Base-by-base conservation (phyloP, 2,329 filamentous ascomycete genomes). In the Colletotrichum sp. region DNA sequence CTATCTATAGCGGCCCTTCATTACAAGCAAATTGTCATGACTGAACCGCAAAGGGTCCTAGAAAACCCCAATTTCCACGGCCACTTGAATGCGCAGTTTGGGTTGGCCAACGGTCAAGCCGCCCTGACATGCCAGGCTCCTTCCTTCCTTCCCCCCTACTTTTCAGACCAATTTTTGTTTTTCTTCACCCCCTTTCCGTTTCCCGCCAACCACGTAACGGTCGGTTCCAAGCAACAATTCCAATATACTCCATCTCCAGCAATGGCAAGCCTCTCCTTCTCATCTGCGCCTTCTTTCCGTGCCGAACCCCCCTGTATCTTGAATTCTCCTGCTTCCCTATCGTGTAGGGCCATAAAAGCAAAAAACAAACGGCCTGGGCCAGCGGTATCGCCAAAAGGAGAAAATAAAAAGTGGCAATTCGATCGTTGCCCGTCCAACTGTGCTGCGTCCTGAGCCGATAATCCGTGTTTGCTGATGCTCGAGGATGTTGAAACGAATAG, bases 401-500 rank as follows among this genome's bases (percentile, higher is more conserved):
- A n/a, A 62, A 60, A 39, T 18, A 1, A 39, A 65, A 30, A 24
- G 64, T 36, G 36, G 10, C 18, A 28, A 18, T 34, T 26, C n/a
- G 62, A 68, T 18, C 49, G 16, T 74, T 28, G 49, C 65, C 70
- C 24, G n/a, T 44, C 36, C 26, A 18, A 24, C 32, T 32, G 21
- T n/a, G 64, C 30, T 62, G 49, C 30, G 60, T 44, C 15, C 63
- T 24, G 36, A 68, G 57, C 60, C 12, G 44, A 26, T 49, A 36
- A 59, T 69, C 57, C 70, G 39, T 69, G 21, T 76, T 36, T 52
- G 69, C 69, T 65, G 70, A 68, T 73, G 64, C 57, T 76, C 57
- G 49, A 66, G 30, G 21, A 32, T 55, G 28, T 36, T 16, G 24
- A 36, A 18, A 44, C 28, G 32, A 26, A 24, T 28, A 64, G 44